Conservation (phyloP, 2,329 filamentous ascomycete genomes). For the Hypoxylon sp. region DNA sequence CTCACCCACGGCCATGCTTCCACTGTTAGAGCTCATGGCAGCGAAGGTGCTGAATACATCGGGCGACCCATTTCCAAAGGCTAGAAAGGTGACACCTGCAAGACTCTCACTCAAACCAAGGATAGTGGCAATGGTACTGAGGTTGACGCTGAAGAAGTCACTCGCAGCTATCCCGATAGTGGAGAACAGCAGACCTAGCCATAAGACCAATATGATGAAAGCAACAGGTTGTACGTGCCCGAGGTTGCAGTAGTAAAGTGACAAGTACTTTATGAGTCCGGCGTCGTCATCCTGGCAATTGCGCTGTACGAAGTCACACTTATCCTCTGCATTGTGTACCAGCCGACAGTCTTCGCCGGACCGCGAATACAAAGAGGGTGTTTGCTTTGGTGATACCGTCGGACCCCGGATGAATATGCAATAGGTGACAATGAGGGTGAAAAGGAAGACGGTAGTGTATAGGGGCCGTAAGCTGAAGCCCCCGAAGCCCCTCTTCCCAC, state of each 20-base stretch:
- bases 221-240: conserved; percentile 74
- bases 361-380: conserved; percentile 31
- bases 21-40: conserved; percentile 95
- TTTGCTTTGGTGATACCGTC: conserved; percentile 29
- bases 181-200: conserved; percentile 90
- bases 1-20: conserved; percentile 95
- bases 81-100: conserved; percentile 94
- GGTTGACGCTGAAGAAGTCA: conserved; percentile 97
- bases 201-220: conserved; percentile 79
- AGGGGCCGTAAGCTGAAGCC: conserved; percentile 58
- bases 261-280: conserved; percentile 86
- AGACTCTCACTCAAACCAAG: conserved; percentile 95
- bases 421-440: conserved; percentile 57
- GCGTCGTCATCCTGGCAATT: conserved; percentile 92
- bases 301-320: conserved; percentile 84
- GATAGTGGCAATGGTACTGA: conserved; percentile 89
- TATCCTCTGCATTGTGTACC: conserved; percentile 78
- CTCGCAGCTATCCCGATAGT: conserved; percentile 98
- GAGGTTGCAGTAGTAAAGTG: conserved; percentile 88
- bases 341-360: conserved; percentile 71
- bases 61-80: conserved; percentile 96
- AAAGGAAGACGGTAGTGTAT: conserved; percentile 56
- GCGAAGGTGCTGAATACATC: conserved; percentile 99
- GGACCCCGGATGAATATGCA: conserved; percentile 49
- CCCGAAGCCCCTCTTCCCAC: conserved; percentile 46